Evolutionary conservation across 176 grass and related monocot species (phyloP).

Genomic region (Thinopyrum elongatum): DNA sequence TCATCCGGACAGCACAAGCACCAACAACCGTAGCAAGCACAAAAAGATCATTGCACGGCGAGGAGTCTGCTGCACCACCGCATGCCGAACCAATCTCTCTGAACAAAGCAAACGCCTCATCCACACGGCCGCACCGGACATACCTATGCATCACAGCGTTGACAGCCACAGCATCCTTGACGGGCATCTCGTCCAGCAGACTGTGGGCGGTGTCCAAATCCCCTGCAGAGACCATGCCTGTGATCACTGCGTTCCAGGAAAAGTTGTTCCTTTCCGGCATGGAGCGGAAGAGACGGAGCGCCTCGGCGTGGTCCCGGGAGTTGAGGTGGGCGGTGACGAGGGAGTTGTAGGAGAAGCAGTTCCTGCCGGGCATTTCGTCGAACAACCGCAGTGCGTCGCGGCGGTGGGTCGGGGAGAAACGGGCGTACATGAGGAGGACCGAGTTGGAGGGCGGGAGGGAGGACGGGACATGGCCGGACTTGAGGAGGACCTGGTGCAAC

Average conservation of each 20-base stretch:
- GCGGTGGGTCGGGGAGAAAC: conserved; percentile 2
- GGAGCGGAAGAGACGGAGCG: conserved; percentile 46
- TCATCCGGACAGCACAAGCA: conserved; percentile 45
- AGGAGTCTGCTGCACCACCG: not conserved
- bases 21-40: conserved; percentile 66
- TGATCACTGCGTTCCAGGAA: conserved; percentile 54
- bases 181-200: conserved; percentile 58
- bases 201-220: conserved; percentile 28
- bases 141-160: conserved; percentile 52
- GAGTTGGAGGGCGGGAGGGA: conserved; percentile 52
- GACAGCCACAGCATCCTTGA: conserved; percentile 44
- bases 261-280: conserved; percentile 66
- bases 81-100: conserved; percentile 25
- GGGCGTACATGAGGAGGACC: conserved; percentile 60
- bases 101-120: conserved; percentile 51
- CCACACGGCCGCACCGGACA: conserved; percentile 17
- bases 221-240: conserved; percentile 34
- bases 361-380: conserved; percentile 51
- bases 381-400: conserved; percentile 40
- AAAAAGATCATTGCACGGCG: conserved; percentile 43
- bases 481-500: conserved; percentile 69
- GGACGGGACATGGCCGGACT: conserved; percentile 46
- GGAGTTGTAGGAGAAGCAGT: conserved; percentile 62
- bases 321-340: conserved; percentile 44
- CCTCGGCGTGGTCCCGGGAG: conserved; percentile 14